phyloP scores from a whole-genome alignment of 179 eudicot genomes.

The Silene coronaria region DNA sequence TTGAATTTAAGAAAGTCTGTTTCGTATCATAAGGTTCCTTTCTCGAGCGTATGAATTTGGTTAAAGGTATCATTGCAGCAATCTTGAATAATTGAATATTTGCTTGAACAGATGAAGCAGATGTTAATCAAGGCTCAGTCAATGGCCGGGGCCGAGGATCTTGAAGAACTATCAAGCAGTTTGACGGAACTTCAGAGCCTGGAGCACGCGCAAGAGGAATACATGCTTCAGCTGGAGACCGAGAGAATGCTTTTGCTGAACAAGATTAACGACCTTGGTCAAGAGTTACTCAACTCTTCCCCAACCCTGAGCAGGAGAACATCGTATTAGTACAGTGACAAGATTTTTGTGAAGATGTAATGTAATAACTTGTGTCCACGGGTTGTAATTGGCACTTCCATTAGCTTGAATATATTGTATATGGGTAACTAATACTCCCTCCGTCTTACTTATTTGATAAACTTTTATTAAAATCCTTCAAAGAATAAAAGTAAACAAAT shows the following conservation, averaged over 20 bases:
- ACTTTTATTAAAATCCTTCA: too few relatives aligned
- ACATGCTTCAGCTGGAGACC: conserved; percentile 75
- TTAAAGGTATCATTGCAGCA: background rate
- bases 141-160: conserved; percentile 41
- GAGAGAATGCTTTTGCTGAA: conserved; percentile 66
- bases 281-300: conserved; percentile 63
- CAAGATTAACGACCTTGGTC: conserved; percentile 82
- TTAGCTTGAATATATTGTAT: background rate
- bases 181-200: conserved; percentile 73
- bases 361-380: background rate
- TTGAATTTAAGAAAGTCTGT: too few relatives aligned
- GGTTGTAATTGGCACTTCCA: background rate
- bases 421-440: background rate
- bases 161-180: conserved; percentile 46
- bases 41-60: background rate
- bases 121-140: conserved; percentile 52
- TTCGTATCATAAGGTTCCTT: too few relatives aligned
- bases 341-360: background rate
- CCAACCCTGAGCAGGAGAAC: conserved; percentile 35
- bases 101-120: conserved; percentile 57
- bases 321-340: conserved; percentile 16
- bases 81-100: conserved; percentile 8
- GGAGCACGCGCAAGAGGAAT: conserved; percentile 66
- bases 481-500: too few relatives aligned
- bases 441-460: background rate